phyloP scores from a whole-genome alignment of 805 yeast species.

The Jamesozyma piceae region DNA sequence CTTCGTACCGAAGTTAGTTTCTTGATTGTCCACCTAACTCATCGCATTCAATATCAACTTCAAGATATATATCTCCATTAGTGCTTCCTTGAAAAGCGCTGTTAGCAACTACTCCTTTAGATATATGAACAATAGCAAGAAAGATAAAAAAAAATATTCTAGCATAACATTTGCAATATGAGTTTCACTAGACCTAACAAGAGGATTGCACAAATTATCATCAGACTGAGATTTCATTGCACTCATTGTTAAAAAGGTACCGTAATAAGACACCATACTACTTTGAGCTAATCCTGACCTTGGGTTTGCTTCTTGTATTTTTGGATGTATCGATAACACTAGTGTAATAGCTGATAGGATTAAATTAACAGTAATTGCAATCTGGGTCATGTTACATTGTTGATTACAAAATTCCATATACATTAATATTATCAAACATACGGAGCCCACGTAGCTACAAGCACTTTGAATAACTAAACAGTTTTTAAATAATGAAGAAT shows the following conservation, averaged over 20 bases:
- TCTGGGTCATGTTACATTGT: constrained; percentile 83
- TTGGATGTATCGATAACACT: constrained; percentile 64
- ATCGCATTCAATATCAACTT: constrained; percentile 32
- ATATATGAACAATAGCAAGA: constrained; percentile 91
- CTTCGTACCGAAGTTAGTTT: constrained; percentile 73
- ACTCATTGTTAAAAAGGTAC: constrained; percentile 81
- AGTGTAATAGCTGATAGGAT: constrained; percentile 57
- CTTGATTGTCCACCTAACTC: constrained; percentile 38
- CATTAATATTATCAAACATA: constrained; percentile 70
- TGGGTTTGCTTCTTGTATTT: constrained; percentile 85
- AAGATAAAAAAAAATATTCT: constrained; percentile 94
- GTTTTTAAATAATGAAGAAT: constrained; percentile 59
- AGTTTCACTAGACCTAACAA: constrained; percentile 81
- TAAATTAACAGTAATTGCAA: constrained; percentile 73
- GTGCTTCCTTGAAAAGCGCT: constrained; percentile 47
- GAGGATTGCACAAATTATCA: constrained; percentile 84
- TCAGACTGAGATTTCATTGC: constrained; percentile 97
- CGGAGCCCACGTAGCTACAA: constrained; percentile 67
- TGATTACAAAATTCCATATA: constrained; percentile 69
- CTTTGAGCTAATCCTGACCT: constrained; percentile 94
- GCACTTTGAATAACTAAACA: constrained; percentile 80
- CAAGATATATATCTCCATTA: constrained; percentile 29
- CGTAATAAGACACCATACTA: constrained; percentile 88
- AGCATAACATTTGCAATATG: constrained; percentile 78
- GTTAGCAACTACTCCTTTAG: constrained; percentile 90